phyloP scores from a whole-genome alignment of 768 basidiomycete genomes.

The Podaxis carcinomalis region DNA sequence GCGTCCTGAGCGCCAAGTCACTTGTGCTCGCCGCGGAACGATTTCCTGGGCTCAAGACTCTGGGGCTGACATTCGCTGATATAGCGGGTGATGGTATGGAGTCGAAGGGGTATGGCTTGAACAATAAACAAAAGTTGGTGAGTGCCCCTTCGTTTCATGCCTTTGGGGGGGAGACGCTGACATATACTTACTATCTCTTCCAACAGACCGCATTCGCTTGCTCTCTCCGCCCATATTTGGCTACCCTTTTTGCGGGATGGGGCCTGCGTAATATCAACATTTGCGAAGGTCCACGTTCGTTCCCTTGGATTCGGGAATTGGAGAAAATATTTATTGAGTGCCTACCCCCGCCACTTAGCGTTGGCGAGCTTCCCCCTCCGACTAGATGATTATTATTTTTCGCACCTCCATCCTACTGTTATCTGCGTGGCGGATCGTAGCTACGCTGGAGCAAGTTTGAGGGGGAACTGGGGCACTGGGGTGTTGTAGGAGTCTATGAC shows the following conservation, averaged over 20 bases:
- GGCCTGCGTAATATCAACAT: constrained; percentile 6
- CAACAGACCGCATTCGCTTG: neutral
- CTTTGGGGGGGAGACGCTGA: neutral
- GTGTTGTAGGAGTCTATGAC: no score
- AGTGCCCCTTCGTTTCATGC: neutral
- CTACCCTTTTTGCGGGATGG: neutral
- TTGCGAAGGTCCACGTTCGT: neutral
- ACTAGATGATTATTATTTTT: neutral
- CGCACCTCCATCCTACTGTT: neutral
- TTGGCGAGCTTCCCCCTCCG: neutral
- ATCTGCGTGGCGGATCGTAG: neutral
- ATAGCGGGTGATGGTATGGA: neutral
- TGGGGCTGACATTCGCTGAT: constrained; percentile 11
- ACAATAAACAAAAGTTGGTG: constrained; percentile 3
- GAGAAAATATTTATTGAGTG: constrained; percentile 8
- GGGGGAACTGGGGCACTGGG: no score
- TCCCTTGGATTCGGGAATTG: constrained; percentile 7
- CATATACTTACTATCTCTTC: neutral
- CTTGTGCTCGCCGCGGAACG: constrained; percentile 2
- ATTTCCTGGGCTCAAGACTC: constrained; percentile 8
- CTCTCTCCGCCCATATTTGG: neutral
- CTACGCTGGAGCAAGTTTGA: no score
- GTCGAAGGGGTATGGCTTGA: neutral
- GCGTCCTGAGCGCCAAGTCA: constrained; percentile 1
- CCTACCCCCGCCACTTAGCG: constrained; percentile 1